Base-by-base conservation (phyloP, 192 early-diverging fungal genomes). In the Martensiomyces pterosporus region DNA sequence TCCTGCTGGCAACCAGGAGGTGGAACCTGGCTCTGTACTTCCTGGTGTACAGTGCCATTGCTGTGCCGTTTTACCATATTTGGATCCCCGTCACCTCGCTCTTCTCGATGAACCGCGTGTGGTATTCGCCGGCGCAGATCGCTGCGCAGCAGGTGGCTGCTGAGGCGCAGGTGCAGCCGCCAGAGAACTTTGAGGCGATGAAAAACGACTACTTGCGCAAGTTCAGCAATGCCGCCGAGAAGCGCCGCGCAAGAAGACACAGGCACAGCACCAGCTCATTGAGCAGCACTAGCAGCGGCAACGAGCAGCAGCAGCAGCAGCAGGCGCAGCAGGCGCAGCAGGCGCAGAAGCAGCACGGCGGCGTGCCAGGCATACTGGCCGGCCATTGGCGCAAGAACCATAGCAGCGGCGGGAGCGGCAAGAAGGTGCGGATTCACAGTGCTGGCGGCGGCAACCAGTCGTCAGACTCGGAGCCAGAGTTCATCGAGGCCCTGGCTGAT, bases 31-130 rank as follows among this genome's bases (percentile, higher is more conserved):
- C 70, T 9, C 18, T 74, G 16, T 66, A 62, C 49, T 66, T 65
- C 26, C 43, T 66, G n/a, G 60, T 66, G 12, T 74, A 74, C 41
- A 47, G 63, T 22, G 70, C 52, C 4, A 47, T 74, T 17, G 70
- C 55, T 0, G 50, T 74, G 57, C 70, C 70, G 8, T 66, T 66
- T 38, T 74, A 66, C 42, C 35, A 52, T 25, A 55, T 74, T 25
- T 74, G 70, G 70, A 74, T 67, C 24, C 70, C 70, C 13, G 48
- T 53, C 18, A 66, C 70, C 0, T 55, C 70, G 37, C 61, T 74
- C 50, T 53, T 74, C 13, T 47, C 70, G 10, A 74, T 74, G 70
- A 66, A 74, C 55, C 70, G 70, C 39, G 51, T 74, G 13, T 74
- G 70, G 70, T 49, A 58, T 8, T 36, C 63, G 25, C 70, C 70